Percentiles rank a stretch among this genome's conserved stretches.
Conservation (phyloP, 2,329 filamentous ascomycete genomes). For the Xylaria sp. region DNA sequence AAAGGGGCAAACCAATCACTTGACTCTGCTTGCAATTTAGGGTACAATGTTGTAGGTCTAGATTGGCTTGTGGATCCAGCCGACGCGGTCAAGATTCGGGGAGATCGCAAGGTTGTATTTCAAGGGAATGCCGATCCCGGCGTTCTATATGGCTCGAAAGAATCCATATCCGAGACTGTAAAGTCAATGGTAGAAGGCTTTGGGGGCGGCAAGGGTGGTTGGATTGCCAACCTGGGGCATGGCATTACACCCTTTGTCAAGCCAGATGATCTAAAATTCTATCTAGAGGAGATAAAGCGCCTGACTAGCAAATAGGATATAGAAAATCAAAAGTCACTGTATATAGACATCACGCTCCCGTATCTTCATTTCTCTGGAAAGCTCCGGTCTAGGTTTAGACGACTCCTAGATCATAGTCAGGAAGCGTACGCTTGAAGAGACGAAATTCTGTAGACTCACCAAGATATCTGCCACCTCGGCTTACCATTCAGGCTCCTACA, state of each 20-base stretch:
- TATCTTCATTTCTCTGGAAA: constrained; percentile 32
- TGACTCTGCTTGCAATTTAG: constrained; percentile 82
- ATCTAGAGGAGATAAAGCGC: constrained; percentile 89
- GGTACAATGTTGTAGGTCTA: constrained; percentile 91
- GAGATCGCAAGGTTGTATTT: constrained; percentile 74
- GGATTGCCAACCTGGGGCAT: constrained; percentile 97
- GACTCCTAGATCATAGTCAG: constrained; percentile 35
- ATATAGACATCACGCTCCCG: neutral
- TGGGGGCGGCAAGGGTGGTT: constrained; percentile 76
- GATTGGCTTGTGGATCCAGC: constrained; percentile 94
- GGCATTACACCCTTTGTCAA: constrained; percentile 96
- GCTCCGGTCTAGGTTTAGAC: constrained; percentile 36
- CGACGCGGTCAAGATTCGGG: constrained; percentile 80
- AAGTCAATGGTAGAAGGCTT: constrained; percentile 89
- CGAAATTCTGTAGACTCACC: constrained; percentile 50
- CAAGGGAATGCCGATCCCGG: constrained; percentile 98
- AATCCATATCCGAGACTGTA: constrained; percentile 81
- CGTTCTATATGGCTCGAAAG: constrained; percentile 82
- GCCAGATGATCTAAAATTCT: constrained; percentile 91
- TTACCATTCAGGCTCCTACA: constrained; percentile 66
- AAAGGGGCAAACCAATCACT: constrained; percentile 98
- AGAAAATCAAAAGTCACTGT: neutral
- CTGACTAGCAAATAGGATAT: constrained; percentile 54
- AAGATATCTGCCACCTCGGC: constrained; percentile 61
- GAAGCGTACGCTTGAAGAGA: neutral